phyloP scores from a whole-genome alignment of 1,284 basidiomycete genomes.

The Ustilago curta region DNA sequence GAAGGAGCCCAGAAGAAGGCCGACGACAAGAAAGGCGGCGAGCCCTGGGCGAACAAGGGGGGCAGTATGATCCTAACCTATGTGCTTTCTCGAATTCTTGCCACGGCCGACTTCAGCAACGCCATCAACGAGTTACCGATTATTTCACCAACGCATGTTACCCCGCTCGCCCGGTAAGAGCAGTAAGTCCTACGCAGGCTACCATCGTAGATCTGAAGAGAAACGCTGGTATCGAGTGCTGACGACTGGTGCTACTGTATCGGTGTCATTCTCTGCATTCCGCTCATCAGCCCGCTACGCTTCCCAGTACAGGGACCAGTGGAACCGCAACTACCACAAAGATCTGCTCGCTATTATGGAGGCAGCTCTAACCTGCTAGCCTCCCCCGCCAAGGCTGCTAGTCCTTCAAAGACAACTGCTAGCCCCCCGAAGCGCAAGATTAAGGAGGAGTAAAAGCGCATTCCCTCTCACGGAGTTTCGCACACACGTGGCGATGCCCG shows the following conservation, averaged over 20 bases:
- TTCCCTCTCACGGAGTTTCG: background rate
- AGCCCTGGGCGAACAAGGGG: conserved; percentile 31
- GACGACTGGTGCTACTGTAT: background rate
- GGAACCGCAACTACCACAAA: conserved; percentile 32
- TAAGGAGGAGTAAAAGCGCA: conserved; percentile 1
- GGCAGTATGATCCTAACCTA: conserved; percentile 29
- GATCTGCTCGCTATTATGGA: conserved; percentile 23
- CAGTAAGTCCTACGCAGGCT: conserved; percentile 5
- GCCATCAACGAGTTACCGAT: conserved; percentile 11
- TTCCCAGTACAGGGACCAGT: conserved; percentile 23
- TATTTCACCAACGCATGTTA: conserved; percentile 16
- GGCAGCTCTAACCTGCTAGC: background rate
- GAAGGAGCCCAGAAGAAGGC: background rate
- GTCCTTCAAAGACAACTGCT: background rate
- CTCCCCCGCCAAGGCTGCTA: conserved; percentile 5
- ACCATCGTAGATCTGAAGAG: background rate
- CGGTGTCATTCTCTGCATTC: background rate
- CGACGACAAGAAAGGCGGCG: conserved; percentile 6
- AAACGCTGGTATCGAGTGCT: background rate
- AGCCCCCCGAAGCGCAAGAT: conserved; percentile 33
- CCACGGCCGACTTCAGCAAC: conserved; percentile 9
- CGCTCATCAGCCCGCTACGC: background rate
- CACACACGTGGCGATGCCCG: conserved; percentile 18
- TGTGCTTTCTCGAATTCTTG: conserved; percentile 22
- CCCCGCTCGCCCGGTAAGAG: background rate